A percentile compares a stretch with the other conserved stretches of the same genome.
Conservation (phyloP, 2,329 filamentous ascomycete genomes). For the Aspergillus hortae region DNA sequence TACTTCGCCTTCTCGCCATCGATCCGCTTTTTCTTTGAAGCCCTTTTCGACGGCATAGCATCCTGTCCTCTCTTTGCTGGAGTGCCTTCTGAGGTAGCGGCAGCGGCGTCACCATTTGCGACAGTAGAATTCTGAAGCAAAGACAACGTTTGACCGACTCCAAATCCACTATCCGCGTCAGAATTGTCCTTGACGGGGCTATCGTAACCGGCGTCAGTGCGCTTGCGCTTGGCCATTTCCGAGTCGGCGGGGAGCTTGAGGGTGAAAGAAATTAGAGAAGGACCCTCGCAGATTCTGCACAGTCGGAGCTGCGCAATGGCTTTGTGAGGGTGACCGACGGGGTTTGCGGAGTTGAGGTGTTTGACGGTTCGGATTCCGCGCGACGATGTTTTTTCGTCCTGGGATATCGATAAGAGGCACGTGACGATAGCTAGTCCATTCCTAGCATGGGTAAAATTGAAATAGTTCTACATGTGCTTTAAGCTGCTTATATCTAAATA, state of each 20-base stretch:
- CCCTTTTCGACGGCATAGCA: slow-evolving; percentile 15
- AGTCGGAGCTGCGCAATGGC: too few relatives aligned
- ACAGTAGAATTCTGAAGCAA: slow-evolving; percentile 22
- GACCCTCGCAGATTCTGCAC: too few relatives aligned
- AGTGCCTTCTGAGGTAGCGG: slow-evolving; percentile 3
- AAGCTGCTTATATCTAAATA: too few relatives aligned
- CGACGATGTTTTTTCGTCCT: background rate
- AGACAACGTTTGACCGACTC: slow-evolving; percentile 31
- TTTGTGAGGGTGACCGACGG: too few relatives aligned
- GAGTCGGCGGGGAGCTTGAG: background rate
- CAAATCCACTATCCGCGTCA: slow-evolving; percentile 20
- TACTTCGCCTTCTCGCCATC: slow-evolving; percentile 48
- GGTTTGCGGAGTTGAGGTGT: too few relatives aligned
- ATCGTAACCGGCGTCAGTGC: slow-evolving; percentile 20
- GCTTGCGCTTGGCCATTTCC: slow-evolving; percentile 35
- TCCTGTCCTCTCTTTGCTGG: slow-evolving; percentile 9
- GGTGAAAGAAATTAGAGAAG: too few relatives aligned
- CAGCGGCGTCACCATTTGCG: slow-evolving; percentile 6
- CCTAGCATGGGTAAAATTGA: background rate
- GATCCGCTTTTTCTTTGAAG: slow-evolving; percentile 30
- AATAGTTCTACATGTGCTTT: too few relatives aligned
- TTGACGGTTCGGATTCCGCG: background rate
- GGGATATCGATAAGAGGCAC: background rate
- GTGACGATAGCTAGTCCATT: background rate
- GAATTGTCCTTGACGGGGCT: slow-evolving; percentile 16